These are phyloP conservation scores for Eleusine indica DNA, from an alignment of 176 grass and related monocot species.

Conservation along the genomic window DNA sequence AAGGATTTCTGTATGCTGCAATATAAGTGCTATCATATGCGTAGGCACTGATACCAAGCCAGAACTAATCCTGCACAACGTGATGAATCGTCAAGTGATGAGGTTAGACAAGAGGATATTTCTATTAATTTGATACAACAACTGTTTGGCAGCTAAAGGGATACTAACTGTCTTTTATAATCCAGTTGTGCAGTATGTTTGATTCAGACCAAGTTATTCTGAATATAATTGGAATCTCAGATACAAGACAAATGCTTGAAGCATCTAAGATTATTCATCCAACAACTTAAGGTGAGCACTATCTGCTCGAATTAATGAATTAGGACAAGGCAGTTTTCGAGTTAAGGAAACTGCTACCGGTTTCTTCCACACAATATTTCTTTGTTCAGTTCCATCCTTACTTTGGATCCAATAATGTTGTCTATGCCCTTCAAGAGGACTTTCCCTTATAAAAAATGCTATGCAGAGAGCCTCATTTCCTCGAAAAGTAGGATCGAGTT, in stretches of 20 bases:
- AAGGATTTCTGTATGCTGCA: constrained; percentile 2
- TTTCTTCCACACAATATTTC: too few species aligned
- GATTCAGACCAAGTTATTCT: constrained; percentile 8
- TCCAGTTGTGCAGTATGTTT: neutral
- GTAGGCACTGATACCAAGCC: neutral
- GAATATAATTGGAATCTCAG: neutral
- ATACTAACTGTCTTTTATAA: neutral
- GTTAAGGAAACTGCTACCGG: too few species aligned
- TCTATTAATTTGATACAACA: neutral
- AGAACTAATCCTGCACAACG: neutral
- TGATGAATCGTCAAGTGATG: neutral
- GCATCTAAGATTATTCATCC: neutral
- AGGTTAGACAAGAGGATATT: neutral
- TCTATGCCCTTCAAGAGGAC: too few species aligned
- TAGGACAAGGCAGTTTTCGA: too few species aligned
- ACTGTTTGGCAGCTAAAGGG: neutral
- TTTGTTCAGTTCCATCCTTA: too few species aligned
- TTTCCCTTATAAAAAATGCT: too few species aligned
- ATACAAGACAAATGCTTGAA: neutral
- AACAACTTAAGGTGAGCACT: too few species aligned
- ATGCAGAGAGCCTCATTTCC: too few species aligned
- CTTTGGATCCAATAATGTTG: too few species aligned
- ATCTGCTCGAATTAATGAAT: too few species aligned
- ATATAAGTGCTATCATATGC: neutral
- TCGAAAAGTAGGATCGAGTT: too few species aligned